Evolutionary conservation across 345 rosid species (phyloP), one percentile per base, ranked within the genome.

Genomic region (Hevea brasiliensis): DNA sequence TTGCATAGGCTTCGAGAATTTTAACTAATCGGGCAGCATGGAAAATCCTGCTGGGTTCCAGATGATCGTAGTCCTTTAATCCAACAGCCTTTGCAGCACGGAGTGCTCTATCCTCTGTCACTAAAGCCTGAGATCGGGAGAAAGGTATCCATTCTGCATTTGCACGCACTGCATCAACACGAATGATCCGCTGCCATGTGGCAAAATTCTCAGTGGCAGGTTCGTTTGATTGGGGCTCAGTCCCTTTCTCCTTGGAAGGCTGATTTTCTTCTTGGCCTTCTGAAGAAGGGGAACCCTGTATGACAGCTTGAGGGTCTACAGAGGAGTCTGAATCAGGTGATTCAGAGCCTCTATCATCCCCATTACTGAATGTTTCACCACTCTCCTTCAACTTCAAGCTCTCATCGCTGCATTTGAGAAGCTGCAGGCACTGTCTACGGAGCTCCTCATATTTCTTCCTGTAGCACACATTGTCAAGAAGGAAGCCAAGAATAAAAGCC

Each of bases 91-190:
- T 88, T 10, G 98, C 99, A 13, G 84, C 86, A 66, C 84, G 85
- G 8, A 32, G 61, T 45, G 99, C 99, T 70, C 81, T 83, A 7
- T 61, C 81, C 23, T 88, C 91, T 10, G 98, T 86, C 61, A 93
- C 82, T 6, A 79, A 61, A 50, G 89, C 89, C 84, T 85, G 97
- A 26, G 87, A 79, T 48, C 84, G 78, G 20, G 86, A 81, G 75
- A 84, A 84, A 0, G 88, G 83, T 1, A 84, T 75, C 99, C 97
- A 92, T n/a, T 95, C 99, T 65, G 87, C 73, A 84, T 91, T 92
- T 1, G 96, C 93, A 69, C 99, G 97, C 35, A 95, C 87, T n/a
- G 99, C 99, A 74, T 95, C 99, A 26, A 95, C 87, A 45, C 98
- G 97, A 79, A 95, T 95, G 41, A 91, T 92, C 54, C 98, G 90